Evolutionary conservation across 805 yeast species (phyloP).

Genomic region (Starmerella sirachaensis): DNA sequence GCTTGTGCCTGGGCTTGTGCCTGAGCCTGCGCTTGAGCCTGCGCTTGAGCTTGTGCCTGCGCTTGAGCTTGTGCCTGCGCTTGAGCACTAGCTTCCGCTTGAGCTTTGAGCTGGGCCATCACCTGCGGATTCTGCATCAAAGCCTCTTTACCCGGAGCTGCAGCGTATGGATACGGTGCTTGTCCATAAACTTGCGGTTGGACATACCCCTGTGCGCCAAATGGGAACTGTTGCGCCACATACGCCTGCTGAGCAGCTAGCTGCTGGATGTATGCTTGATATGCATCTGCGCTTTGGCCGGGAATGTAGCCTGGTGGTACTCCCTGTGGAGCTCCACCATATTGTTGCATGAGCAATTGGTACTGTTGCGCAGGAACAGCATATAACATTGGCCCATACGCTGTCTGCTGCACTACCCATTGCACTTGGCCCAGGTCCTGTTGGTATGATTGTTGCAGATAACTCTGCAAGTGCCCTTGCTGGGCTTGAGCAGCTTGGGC

Average conservation of each 20-base stretch:
- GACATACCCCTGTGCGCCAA: neutral
- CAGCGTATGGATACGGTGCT: neutral
- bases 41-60: conserved; percentile 22
- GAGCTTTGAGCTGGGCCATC: conserved; percentile 9
- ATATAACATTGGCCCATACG: conserved; percentile 19
- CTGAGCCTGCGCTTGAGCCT: conserved; percentile 26
- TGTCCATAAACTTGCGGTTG: neutral
- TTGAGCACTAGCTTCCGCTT: conserved; percentile 22
- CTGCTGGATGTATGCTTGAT: conserved; percentile 14
- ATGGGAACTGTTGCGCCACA: conserved; percentile 5
- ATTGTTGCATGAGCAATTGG: conserved; percentile 14
- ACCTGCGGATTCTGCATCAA: conserved; percentile 11
- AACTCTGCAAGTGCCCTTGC: neutral
- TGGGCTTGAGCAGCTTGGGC: conserved; percentile 4
- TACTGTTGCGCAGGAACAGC: conserved; percentile 21
- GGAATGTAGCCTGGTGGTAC: neutral
- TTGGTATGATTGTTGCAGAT: neutral
- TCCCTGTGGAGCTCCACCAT: neutral
- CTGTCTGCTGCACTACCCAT: conserved; percentile 15
- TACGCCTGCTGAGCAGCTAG: conserved; percentile 9
- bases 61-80: conserved; percentile 17
- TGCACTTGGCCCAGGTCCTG: conserved; percentile 4
- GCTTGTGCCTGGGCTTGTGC: conserved; percentile 5
- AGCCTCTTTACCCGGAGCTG: neutral
- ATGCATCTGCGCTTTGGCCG: conserved; percentile 5